Percentiles rank a stretch among this genome's conserved stretches.
These are phyloP conservation scores for Erysiphe pulchra DNA, from an alignment of 2,329 filamentous ascomycete genomes.

Conservation along the genomic window DNA sequence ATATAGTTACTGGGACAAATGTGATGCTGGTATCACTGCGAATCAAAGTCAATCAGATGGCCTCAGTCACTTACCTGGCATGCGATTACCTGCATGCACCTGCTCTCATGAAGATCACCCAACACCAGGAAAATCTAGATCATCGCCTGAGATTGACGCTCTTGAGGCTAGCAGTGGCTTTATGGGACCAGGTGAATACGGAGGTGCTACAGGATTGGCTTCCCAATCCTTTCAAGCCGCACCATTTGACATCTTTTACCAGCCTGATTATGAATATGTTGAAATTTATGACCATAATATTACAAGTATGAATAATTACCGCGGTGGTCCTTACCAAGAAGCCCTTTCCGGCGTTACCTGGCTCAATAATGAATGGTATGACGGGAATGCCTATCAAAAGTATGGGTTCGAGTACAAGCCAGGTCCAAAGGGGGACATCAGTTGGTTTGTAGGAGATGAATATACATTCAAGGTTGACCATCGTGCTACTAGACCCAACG, in stretches of 20 bases:
- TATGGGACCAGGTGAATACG: conserved; percentile 17
- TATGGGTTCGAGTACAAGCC: conserved; percentile 39
- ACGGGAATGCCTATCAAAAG: conserved; percentile 33
- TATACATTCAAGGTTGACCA: conserved; percentile 38
- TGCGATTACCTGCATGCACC: conserved; percentile 43
- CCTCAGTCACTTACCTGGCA: conserved; percentile 39
- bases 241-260: conserved; percentile 45
- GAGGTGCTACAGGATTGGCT: conserved; percentile 29
- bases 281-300: conserved; percentile 35
- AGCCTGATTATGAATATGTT: conserved; percentile 36
- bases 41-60: conserved; percentile 46
- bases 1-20: conserved; percentile 43
- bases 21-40: conserved; percentile 43
- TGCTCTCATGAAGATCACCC: conserved; percentile 40
- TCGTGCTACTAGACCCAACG: conserved; percentile 36
- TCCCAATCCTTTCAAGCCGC: conserved; percentile 43
- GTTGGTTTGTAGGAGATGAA: conserved; percentile 41
- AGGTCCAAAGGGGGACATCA: conserved; percentile 31
- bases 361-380: conserved; percentile 40
- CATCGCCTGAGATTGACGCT: conserved; percentile 46
- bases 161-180: conserved; percentile 33
- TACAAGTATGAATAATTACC: conserved; percentile 31
- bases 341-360: conserved; percentile 33
- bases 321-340: conserved; percentile 35
- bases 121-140: conserved; percentile 34